phyloP scores from a whole-genome alignment of 2,329 filamentous ascomycete species.

The Fusarium hostae region DNA sequence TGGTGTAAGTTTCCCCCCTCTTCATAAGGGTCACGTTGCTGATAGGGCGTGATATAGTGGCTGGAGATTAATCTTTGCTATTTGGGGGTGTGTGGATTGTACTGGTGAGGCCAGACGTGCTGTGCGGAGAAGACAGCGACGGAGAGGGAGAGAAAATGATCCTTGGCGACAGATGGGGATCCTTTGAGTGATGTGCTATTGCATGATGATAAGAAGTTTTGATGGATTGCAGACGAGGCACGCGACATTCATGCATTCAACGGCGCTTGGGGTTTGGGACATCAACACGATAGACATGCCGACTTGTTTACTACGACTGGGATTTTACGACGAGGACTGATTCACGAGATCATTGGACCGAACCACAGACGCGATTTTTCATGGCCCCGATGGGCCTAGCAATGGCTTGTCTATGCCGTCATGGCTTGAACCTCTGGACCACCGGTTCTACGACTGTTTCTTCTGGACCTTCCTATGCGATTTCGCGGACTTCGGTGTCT shows the following conservation, averaged over 20 bases:
- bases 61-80: slow-evolving; percentile 44
- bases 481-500: rapidly evolving
- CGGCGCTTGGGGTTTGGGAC: slow-evolving; percentile 12
- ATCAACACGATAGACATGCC: neutral
- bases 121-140: slow-evolving; percentile 27
- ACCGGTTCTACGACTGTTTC: neutral
- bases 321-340: neutral
- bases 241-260: slow-evolving; percentile 10
- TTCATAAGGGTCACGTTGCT: neutral
- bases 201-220: slow-evolving; percentile 12
- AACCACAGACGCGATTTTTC: neutral
- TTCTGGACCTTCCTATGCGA: neutral
- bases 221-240: neutral
- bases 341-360: neutral
- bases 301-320: neutral
- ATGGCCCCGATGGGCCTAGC: neutral
- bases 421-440: neutral
- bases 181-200: slow-evolving; percentile 8
- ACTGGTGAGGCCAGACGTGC: slow-evolving; percentile 41
- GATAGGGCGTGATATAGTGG: slow-evolving; percentile 23
- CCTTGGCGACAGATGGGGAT: slow-evolving; percentile 41
- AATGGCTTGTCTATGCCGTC: neutral
- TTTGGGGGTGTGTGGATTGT: slow-evolving; percentile 47
- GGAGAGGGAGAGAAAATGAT: slow-evolving; percentile 26
- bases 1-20: slow-evolving; percentile 40